These are phyloP conservation scores for Mortierella sp. DNA, from an alignment of 371 early-diverging fungal genomes.

Conservation along the genomic window DNA sequence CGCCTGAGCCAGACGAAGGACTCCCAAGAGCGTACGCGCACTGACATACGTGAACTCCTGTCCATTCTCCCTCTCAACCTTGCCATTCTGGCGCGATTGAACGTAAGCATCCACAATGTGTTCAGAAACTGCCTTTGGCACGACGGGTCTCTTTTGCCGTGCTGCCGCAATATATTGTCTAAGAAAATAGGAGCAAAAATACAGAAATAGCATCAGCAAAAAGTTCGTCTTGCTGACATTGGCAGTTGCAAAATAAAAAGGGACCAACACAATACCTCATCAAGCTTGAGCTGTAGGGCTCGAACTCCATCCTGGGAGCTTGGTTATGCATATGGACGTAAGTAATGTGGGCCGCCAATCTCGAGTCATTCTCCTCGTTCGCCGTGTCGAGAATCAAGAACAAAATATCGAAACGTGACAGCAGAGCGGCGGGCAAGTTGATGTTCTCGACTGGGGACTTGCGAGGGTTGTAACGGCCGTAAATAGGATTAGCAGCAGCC, in stretches of 20 bases:
- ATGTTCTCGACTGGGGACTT: constrained; percentile 92
- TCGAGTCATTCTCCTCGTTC: constrained; percentile 76
- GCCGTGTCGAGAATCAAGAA: constrained; percentile 92
- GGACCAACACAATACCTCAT: constrained; percentile 62
- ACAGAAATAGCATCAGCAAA: neutral
- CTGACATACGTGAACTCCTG: constrained; percentile 76
- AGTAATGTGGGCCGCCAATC: constrained; percentile 91
- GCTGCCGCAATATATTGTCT: constrained; percentile 92
- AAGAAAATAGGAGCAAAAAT: neutral
- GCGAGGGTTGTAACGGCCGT: constrained; percentile 87
- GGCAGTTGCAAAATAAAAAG: neutral
- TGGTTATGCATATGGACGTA: constrained; percentile 89
- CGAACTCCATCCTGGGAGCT: constrained; percentile 77
- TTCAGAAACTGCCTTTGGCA: constrained; percentile 82
- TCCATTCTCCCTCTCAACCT: constrained; percentile 70
- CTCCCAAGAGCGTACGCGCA: constrained; percentile 90
- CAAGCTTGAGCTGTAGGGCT: constrained; percentile 73
- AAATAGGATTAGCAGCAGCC: constrained; percentile 92
- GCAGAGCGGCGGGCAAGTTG: constrained; percentile 94
- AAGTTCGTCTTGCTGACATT: no score
- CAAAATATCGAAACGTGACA: constrained; percentile 97
- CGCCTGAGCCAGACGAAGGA: constrained; percentile 93
- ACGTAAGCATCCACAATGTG: constrained; percentile 93
- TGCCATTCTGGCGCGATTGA: constrained; percentile 78
- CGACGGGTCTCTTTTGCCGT: constrained; percentile 76